Conservation (phyloP, 208 protist species). For the Crithidia sp. region DNA sequence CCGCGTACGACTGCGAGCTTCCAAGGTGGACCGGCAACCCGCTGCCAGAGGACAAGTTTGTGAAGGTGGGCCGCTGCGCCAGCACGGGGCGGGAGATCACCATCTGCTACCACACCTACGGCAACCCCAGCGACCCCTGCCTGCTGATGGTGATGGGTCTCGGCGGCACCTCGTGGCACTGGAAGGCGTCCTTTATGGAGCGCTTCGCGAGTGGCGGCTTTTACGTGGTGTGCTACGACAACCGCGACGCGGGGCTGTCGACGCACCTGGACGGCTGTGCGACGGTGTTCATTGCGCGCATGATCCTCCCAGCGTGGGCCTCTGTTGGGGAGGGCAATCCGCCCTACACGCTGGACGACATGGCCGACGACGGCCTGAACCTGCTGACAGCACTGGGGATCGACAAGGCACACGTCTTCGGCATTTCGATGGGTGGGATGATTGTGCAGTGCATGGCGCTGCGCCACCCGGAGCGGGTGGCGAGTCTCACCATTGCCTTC, state of each 20-base stretch:
- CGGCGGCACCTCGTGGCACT: constrained; percentile 18
- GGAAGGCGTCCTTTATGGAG: constrained; percentile 40
- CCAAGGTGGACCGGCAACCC: constrained; percentile 16
- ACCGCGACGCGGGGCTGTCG: constrained; percentile 73
- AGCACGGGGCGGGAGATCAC: constrained; percentile 54
- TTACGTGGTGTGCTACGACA: constrained; percentile 78
- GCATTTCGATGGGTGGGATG: constrained; percentile 78
- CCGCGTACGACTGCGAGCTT: background rate
- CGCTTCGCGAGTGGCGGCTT: constrained; percentile 41
- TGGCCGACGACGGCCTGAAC: constrained; percentile 60
- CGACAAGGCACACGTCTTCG: constrained; percentile 55
- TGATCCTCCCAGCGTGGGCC: constrained; percentile 51
- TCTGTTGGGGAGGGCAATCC: constrained; percentile 46
- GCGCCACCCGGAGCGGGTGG: constrained; percentile 43
- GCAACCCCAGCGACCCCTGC: constrained; percentile 50
- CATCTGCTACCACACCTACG: constrained; percentile 72
- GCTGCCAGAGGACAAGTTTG: constrained; percentile 56
- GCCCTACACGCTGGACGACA: constrained; percentile 75
- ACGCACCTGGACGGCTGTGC: constrained; percentile 56
- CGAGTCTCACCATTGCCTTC: constrained; percentile 54
- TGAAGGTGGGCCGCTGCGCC: constrained; percentile 47
- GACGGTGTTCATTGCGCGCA: constrained; percentile 39
- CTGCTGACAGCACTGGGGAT: constrained; percentile 62
- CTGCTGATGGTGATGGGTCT: constrained; percentile 70
- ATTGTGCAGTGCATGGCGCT: constrained; percentile 79